Evolutionary conservation across 257 asterid species (phyloP).

Genomic region (Ligustrum vulgare): DNA sequence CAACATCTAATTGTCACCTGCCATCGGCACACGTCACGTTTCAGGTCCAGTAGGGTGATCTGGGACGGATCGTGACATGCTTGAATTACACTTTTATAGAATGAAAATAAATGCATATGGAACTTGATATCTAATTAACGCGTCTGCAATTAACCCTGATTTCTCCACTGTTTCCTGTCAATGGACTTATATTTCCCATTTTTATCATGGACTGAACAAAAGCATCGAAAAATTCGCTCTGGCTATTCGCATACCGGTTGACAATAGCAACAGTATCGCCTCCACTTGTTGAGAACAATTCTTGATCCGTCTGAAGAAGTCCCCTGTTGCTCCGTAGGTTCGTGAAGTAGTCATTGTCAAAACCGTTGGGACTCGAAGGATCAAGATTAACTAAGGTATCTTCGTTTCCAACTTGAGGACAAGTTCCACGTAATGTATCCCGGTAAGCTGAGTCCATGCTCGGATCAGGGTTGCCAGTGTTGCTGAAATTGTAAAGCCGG

Average conservation of each 20-base stretch:
- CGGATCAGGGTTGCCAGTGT: slow-evolving; percentile 15
- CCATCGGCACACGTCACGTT: too few relatives aligned
- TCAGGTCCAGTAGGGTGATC: too few relatives aligned
- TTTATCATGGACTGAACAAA: slow-evolving; percentile 31
- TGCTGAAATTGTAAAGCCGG: slow-evolving; percentile 17
- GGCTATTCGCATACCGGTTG: neutral
- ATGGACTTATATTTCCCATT: slow-evolving; percentile 28
- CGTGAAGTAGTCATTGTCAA: slow-evolving; percentile 24
- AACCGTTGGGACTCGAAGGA: slow-evolving; percentile 12
- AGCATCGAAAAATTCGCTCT: slow-evolving; percentile 15
- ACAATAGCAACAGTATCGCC: slow-evolving; percentile 19
- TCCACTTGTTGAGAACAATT: slow-evolving; percentile 19
- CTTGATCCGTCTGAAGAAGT: slow-evolving; percentile 31
- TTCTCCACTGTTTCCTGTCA: slow-evolving; percentile 25
- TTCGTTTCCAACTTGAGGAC: slow-evolving; percentile 24
- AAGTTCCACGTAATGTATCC: slow-evolving; percentile 12
- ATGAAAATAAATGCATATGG: neutral
- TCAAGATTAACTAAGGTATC: slow-evolving; percentile 21
- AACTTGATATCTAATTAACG: slow-evolving; percentile 8
- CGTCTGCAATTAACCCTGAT: slow-evolving; percentile 31
- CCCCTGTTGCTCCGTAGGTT: slow-evolving; percentile 26
- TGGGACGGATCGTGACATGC: too few relatives aligned
- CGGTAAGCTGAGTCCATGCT: slow-evolving; percentile 7
- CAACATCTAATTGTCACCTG: too few relatives aligned
- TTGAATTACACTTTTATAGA: neutral